A percentile compares a stretch with the other conserved stretches of the same genome.
Evolutionary conservation across 306 rosid species (phyloP).

Genomic region (Trifolium repens): DNA sequence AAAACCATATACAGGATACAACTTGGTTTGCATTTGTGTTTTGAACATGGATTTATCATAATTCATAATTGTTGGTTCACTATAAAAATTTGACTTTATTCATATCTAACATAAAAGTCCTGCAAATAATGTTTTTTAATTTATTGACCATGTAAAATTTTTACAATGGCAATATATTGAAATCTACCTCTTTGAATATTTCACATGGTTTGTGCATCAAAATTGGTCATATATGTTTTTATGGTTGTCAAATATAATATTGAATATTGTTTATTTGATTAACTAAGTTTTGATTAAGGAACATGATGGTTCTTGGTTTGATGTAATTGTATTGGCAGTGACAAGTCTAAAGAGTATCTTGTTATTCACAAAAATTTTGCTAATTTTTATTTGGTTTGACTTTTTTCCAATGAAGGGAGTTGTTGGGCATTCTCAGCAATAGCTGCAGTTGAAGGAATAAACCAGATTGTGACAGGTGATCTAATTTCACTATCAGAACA

Average conservation of each 20-base stretch:
- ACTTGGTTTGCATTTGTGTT: neutral
- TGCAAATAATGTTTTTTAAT: too few species aligned
- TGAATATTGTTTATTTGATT: neutral
- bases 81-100: neutral
- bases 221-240: too few species aligned
- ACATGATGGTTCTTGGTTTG: neutral
- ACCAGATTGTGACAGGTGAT: slow-evolving; percentile 78
- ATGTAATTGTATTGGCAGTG: neutral
- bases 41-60: neutral
- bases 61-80: neutral
- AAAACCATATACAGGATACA: neutral
- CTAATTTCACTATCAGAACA: slow-evolving; percentile 87
- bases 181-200: neutral
- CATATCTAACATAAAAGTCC: neutral
- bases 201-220: too few species aligned
- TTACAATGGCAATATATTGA: too few species aligned
- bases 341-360: neutral
- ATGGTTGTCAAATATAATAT: too few species aligned
- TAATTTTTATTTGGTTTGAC: neutral
- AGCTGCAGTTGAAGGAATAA: slow-evolving; percentile 79
- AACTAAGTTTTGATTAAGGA: too few species aligned
- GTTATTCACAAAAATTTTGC: neutral
- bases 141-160: too few species aligned
- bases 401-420: slow-evolving; percentile 69
- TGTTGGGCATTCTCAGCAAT: slow-evolving; percentile 98